A percentile compares a stretch with the other conserved stretches of the same genome.
Evolutionary conservation across 176 grass and related monocot genomes (phyloP).

Genomic region (Chloris gayana): DNA sequence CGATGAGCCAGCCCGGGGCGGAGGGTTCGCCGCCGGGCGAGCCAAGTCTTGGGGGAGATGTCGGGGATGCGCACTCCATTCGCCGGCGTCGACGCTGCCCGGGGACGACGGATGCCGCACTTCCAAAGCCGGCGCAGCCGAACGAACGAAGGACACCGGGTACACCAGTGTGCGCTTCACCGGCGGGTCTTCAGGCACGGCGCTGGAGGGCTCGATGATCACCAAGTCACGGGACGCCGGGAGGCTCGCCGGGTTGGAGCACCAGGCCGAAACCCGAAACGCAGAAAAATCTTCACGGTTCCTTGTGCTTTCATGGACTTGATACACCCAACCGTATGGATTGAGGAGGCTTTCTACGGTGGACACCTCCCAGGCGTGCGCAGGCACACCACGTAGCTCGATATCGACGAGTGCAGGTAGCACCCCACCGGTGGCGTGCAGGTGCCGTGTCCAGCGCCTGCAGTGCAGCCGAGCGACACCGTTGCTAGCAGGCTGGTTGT

Average conservation of each 20-base stretch:
- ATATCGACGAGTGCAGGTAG: neutral
- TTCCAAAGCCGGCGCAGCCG: neutral
- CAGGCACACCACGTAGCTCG: neutral
- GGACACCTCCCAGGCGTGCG: neutral
- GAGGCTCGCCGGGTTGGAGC: neutral
- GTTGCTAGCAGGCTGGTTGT: neutral
- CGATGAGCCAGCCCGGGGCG: neutral
- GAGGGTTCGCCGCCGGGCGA: rapidly evolving
- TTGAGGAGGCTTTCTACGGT: neutral
- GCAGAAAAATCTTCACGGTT: neutral
- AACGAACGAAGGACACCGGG: neutral
- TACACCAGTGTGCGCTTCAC: neutral
- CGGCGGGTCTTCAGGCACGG: neutral
- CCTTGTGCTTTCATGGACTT: neutral
- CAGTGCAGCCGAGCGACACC: neutral
- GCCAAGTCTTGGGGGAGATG: neutral
- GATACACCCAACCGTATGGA: neutral
- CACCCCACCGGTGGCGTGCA: neutral
- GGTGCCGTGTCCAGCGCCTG: neutral
- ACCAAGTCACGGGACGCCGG: neutral
- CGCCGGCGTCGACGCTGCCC: neutral
- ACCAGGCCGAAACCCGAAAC: neutral
- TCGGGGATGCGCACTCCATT: neutral
- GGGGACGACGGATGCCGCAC: neutral
- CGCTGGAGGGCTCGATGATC: neutral